Percentiles rank a stretch among this genome's conserved stretches.
Evolutionary conservation across 1,284 basidiomycete genomes (phyloP).

Genomic region (Puccinia polysora): DNA sequence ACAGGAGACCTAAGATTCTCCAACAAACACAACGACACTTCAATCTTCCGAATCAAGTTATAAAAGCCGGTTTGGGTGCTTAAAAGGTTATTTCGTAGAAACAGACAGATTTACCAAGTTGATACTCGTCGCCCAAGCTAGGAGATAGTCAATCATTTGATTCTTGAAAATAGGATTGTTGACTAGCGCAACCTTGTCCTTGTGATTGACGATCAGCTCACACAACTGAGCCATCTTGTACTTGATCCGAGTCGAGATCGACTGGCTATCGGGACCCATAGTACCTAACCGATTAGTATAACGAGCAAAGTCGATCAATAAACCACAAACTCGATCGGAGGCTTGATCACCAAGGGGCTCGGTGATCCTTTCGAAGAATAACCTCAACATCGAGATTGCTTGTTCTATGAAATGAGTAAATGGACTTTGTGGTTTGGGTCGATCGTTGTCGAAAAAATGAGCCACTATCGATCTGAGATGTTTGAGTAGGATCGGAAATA

Average conservation of each 20-base stretch:
- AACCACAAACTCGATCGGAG: slow-evolving; percentile 55
- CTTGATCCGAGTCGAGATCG: slow-evolving; percentile 59
- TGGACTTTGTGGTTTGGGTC: slow-evolving; percentile 48
- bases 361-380: slow-evolving; percentile 69
- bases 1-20: slow-evolving; percentile 24
- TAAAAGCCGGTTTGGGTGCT: too few species aligned
- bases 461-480: slow-evolving; percentile 67
- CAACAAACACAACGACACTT: background rate
- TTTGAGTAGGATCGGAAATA: slow-evolving; percentile 65
- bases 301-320: slow-evolving; percentile 40
- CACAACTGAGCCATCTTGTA: slow-evolving; percentile 70
- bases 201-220: slow-evolving; percentile 64
- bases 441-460: slow-evolving; percentile 46
- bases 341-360: slow-evolving; percentile 59
- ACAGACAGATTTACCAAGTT: slow-evolving; percentile 12
- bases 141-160: slow-evolving; percentile 42
- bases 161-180: slow-evolving; percentile 28
- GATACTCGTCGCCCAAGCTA: slow-evolving; percentile 33
- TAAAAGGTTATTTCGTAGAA: background rate
- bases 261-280: slow-evolving; percentile 1
- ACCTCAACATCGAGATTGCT: slow-evolving; percentile 66
- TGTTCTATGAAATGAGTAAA: slow-evolving; percentile 68
- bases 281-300: slow-evolving; percentile 39
- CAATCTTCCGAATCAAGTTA: background rate
- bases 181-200: slow-evolving; percentile 60